Base-by-base conservation (phyloP, 2,329 filamentous ascomycete genomes). In the Venturia pyrina region DNA sequence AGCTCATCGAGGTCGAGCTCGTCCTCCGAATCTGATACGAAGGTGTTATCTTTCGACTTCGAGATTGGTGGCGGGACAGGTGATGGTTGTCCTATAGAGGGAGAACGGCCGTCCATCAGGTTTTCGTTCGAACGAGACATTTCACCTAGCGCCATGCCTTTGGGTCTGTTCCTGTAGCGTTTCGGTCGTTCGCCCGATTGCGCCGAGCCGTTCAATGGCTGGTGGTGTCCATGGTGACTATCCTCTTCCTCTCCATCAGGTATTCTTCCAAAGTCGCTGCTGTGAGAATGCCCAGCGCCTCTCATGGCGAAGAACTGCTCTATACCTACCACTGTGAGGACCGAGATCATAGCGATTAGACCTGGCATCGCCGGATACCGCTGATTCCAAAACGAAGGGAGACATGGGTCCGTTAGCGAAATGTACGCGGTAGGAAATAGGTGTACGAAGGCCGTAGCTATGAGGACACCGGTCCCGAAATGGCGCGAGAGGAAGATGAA, bases 291-390 rank as follows among this genome's bases (percentile, higher is more conserved):
- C 24, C 65, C 65, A 5, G 67, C 67, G 6, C 67, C 67, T 28
- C 66, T 32, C 56, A 62, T 68, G 11, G 67, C 67, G 40, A 68
- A 68, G 50, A 67, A 68, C 66, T 67, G 67, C 46, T 68, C 67
- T 28, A 68, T 67, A 11, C 66, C 67, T 19, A 68, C 67, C n/a
- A 68, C 67, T 17, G 66, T 46, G 37, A 96, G 82, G n/a, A 91
- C 89, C 13, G 89, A 87, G 11, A 87, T 76, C 89, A 96, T 93
- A 66, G 90, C 89, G 60, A 96, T 85, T 61, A 95, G 81, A 1
- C 92, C 91, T 0, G 91, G 87, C 74, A 96, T 87, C 6, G 90
- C 90, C 60, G 82, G 85, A 74, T 95, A 96, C n/a, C 85, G 84
- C 68, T 88, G 73, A 74, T 85, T 93, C 84, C 93, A 96, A 73